Evolutionary conservation across 352 stramenopile genomes (phyloP).

Genomic region (Pythium periplocum): DNA sequence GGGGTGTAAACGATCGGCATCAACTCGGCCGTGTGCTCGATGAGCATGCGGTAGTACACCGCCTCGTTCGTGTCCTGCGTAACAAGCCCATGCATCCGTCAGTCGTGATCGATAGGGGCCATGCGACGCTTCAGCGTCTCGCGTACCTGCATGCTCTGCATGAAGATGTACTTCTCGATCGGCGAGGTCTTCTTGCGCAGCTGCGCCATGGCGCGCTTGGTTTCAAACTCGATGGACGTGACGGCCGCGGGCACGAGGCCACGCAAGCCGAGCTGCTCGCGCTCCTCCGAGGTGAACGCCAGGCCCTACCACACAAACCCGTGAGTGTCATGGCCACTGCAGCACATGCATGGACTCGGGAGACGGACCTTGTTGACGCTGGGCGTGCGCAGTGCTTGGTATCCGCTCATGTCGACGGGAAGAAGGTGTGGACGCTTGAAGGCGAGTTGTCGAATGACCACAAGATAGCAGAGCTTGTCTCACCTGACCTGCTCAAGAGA

Average conservation of each 20-base stretch:
- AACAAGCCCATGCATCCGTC: neutral
- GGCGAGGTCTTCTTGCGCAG: conserved; percentile 80
- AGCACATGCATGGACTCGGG: neutral
- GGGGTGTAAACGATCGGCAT: conserved; percentile 98
- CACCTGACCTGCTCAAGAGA: too few species aligned
- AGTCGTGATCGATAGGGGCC: neutral
- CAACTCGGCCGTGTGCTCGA: conserved; percentile 87
- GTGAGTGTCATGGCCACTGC: neutral
- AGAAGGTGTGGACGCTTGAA: neutral
- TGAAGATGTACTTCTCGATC: conserved; percentile 93
- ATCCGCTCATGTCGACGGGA: conserved; percentile 26
- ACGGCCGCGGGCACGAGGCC: conserved; percentile 88
- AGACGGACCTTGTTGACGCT: conserved; percentile 83
- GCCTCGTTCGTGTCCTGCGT: conserved; percentile 80
- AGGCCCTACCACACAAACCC: conserved; percentile 37
- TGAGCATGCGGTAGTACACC: conserved; percentile 91
- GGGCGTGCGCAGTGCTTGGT: conserved; percentile 79
- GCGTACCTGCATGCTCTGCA: conserved; percentile 78
- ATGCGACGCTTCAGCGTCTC: neutral
- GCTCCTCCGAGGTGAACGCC: conserved; percentile 90
- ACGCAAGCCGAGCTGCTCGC: conserved; percentile 81
- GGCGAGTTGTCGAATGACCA: neutral
- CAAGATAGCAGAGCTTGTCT: too few species aligned
- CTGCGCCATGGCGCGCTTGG: conserved; percentile 79
- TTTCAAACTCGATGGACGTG: conserved; percentile 84